Evolutionary conservation across 352 stramenopile species (phyloP).

Genomic region (Phytophthora meadii): DNA sequence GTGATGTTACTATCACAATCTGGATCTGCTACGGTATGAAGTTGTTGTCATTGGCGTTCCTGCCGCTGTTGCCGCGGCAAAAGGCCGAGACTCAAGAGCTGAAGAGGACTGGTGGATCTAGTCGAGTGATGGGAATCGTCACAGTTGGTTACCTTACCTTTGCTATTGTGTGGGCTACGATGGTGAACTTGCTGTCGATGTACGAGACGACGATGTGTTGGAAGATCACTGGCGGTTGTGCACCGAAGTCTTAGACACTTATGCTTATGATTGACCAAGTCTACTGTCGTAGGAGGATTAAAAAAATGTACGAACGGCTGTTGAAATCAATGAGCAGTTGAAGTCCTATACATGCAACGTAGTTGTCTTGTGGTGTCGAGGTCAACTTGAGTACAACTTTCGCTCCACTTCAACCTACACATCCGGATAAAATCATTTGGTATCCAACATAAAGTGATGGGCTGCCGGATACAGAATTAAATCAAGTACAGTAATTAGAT

Average conservation of each 20-base stretch:
- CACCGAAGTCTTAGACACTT: conserved; percentile 25
- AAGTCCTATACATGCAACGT: too few species aligned
- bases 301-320: too few species aligned
- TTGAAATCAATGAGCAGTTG: too few species aligned
- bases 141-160: conserved; percentile 46
- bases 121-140: conserved; percentile 40
- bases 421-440: not conserved
- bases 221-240: conserved; percentile 63
- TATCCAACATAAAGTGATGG: conserved; percentile 1
- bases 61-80: conserved; percentile 59
- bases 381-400: not conserved
- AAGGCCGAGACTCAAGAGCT: conserved; percentile 59
- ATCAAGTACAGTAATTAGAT: conserved; percentile 7
- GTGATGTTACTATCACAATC: conserved; percentile 67
- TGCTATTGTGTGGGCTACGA: conserved; percentile 45
- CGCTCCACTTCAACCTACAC: conserved; percentile 3
- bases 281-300: too few species aligned
- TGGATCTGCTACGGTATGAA: conserved; percentile 68
- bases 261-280: too few species aligned
- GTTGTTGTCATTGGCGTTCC: conserved; percentile 53
- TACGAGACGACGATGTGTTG: conserved; percentile 63
- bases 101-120: conserved; percentile 47
- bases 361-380: too few species aligned
- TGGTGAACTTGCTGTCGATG: conserved; percentile 60
- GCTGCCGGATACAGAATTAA: conserved; percentile 1